These are phyloP conservation scores for Alternaria tenuissima DNA, from an alignment of 2,329 filamentous ascomycete genomes.

Conservation along the genomic window DNA sequence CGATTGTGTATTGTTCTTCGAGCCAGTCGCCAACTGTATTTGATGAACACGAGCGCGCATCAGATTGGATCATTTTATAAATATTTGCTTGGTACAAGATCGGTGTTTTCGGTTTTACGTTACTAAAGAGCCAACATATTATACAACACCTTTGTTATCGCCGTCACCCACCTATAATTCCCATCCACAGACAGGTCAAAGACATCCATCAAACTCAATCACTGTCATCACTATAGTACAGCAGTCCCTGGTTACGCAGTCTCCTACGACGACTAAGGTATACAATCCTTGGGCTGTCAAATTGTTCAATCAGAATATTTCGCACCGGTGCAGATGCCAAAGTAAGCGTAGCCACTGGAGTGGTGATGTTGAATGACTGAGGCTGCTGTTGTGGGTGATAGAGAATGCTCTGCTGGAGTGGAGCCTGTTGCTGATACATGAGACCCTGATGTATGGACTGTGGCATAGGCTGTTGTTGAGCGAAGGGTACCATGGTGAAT, in stretches of 20 bases:
- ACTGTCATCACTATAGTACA: neutral
- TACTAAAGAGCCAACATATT: neutral
- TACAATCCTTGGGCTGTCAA: neutral
- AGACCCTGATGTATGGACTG: neutral
- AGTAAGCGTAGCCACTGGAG: neutral
- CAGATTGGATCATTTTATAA: neutral
- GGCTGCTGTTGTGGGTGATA: neutral
- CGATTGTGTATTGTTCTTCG: too few species aligned
- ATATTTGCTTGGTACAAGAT: accelerated
- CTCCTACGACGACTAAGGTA: neutral
- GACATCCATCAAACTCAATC: neutral
- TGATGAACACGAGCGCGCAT: too few species aligned
- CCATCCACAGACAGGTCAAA: neutral
- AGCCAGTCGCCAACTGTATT: too few species aligned
- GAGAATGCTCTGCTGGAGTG: neutral
- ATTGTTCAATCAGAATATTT: neutral
- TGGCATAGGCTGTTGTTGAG: neutral
- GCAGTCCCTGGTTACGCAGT: neutral
- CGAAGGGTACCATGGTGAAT: neutral
- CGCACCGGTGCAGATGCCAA: neutral
- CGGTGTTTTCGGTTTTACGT: neutral
- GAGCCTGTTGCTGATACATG: neutral
- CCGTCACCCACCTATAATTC: neutral
- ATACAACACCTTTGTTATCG: neutral
- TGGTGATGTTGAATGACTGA: neutral